Evolutionary conservation across 441 rosid species (phyloP).

Genomic region (Syzygium syzygioides): DNA sequence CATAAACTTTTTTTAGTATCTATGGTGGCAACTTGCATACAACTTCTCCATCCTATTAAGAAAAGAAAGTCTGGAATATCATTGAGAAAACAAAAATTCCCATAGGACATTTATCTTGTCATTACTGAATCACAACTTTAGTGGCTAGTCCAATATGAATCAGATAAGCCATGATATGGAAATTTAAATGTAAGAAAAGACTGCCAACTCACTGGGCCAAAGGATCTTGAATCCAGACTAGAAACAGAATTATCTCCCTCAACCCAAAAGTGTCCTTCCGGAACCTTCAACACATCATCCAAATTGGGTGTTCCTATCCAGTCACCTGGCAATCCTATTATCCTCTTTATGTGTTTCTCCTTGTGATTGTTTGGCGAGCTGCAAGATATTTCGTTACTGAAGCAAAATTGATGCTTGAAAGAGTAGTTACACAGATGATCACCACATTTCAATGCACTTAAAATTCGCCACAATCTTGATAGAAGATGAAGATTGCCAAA

Average conservation of each 20-base stretch:
- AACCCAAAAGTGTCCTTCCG: constrained; percentile 90
- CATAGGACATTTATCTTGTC: not conserved
- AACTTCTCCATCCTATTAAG: not conserved
- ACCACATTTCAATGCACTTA: not conserved
- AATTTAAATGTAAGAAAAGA: not conserved
- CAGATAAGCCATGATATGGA: not conserved
- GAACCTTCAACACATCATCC: constrained; percentile 55
- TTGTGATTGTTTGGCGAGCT: constrained; percentile 66
- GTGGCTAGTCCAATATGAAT: not conserved
- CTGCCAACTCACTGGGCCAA: constrained; percentile 68
- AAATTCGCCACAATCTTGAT: not conserved
- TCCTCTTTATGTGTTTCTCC: constrained; percentile 75
- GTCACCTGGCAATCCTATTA: constrained; percentile 85
- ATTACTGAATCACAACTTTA: not conserved
- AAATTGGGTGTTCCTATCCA: constrained; percentile 47
- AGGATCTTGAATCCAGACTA: constrained; percentile 69
- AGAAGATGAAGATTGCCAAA: not conserved
- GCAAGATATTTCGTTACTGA: constrained; percentile 19
- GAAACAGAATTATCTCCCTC: constrained; percentile 73
- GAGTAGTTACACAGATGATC: not conserved
- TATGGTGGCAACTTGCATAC: not conserved
- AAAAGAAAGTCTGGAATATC: not conserved
- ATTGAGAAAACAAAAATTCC: not conserved
- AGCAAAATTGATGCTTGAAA: not conserved
- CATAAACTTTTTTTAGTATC: not conserved